Percentiles rank a stretch among this genome's conserved stretches.
These are phyloP conservation scores for Neurospora hispaniola DNA, from an alignment of 495 filamentous ascomycete species.

Conservation along the genomic window DNA sequence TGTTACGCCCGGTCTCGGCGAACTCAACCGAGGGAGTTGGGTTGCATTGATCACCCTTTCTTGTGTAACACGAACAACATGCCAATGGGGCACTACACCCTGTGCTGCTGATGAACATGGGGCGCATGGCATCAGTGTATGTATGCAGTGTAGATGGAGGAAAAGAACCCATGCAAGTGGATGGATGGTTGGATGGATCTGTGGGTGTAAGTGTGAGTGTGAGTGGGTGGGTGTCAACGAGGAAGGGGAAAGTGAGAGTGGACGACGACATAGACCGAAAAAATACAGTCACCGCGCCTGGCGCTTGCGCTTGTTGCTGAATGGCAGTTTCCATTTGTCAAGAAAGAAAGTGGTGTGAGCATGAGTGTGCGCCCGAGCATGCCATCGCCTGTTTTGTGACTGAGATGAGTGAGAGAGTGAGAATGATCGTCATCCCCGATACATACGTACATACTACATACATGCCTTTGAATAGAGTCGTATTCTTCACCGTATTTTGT, in stretches of 20 bases:
- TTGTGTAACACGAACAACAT: not conserved
- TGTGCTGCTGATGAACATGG: not conserved
- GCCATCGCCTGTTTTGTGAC: not conserved
- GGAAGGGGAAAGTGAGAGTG: not conserved
- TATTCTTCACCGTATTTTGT: not conserved
- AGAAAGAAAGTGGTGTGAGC: not conserved
- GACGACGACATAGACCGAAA: not conserved
- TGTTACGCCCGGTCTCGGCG: not conserved
- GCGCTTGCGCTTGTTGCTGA: slow-evolving; percentile 1
- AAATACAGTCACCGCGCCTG: not conserved
- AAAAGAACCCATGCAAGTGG: not conserved
- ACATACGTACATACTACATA: not conserved
- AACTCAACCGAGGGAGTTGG: not conserved
- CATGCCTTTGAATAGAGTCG: not conserved
- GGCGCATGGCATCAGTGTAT: not conserved
- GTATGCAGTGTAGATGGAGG: not conserved
- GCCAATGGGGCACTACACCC: not conserved
- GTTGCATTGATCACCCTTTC: not conserved
- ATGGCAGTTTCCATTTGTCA: not conserved
- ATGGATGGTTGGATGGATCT: not conserved
- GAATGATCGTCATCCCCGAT: not conserved
- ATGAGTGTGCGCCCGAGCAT: not conserved
- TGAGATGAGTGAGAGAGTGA: not conserved
- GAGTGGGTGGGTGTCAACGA: not conserved
- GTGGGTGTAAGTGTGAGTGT: not conserved